Evolutionary conservation across 805 yeast species (phyloP).

Genomic region (Hanseniaspora mollemarum): DNA sequence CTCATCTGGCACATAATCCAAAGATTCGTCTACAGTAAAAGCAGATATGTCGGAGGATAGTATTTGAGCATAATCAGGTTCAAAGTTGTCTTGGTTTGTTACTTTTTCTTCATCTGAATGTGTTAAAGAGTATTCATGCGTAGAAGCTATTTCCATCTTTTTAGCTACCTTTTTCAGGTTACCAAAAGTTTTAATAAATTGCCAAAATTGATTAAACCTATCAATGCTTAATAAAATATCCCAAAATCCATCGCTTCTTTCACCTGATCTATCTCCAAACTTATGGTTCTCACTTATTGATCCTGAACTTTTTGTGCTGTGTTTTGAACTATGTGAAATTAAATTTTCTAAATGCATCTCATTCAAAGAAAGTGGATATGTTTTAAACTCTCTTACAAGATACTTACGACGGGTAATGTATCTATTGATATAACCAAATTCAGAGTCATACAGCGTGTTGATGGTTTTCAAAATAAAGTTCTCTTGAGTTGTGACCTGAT

Average conservation of each 20-base stretch:
- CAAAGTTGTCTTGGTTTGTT: conserved; percentile 28
- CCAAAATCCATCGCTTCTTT: background rate
- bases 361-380: conserved; percentile 2
- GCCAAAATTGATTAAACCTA: background rate
- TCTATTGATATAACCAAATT: conserved; percentile 12
- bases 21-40: conserved; percentile 28
- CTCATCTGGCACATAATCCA: background rate
- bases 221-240: background rate
- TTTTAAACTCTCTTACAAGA: background rate
- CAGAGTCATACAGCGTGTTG: conserved; percentile 6
- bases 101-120: conserved; percentile 30
- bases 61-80: conserved; percentile 18
- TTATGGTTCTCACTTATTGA: background rate
- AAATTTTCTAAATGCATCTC: conserved; percentile 8
- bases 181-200: conserved; percentile 22
- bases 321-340: background rate
- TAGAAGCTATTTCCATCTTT: conserved; percentile 25
- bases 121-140: background rate
- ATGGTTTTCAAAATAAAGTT: background rate
- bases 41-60: conserved; percentile 22
- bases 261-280: background rate
- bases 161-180: conserved; percentile 17
- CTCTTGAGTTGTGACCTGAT: background rate
- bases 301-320: background rate
- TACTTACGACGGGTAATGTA: background rate